phyloP scores from a whole-genome alignment of 2,329 filamentous ascomycete genomes.

The Sporothrix dimorphospora region DNA sequence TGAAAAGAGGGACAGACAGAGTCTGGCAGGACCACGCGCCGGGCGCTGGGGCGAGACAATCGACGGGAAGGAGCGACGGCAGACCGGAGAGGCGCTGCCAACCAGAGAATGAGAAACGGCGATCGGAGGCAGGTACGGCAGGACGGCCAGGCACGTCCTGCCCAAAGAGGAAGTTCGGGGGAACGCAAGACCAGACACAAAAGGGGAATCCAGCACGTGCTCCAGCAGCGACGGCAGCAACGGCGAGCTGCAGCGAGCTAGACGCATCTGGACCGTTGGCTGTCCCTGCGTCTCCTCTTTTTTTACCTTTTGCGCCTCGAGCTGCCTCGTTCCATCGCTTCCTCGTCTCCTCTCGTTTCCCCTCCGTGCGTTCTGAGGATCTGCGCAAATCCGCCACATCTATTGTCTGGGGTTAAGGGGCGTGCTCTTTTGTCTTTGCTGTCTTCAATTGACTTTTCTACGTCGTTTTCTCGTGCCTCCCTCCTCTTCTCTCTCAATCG shows the following conservation, averaged over 20 bases:
- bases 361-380: not conserved
- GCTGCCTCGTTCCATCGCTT: not conserved
- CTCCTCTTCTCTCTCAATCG: not conserved
- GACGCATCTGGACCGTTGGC: not conserved
- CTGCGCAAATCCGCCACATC: not conserved
- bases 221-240: not conserved
- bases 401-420: not conserved
- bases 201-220: slow-evolving; percentile 8
- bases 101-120: not conserved
- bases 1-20: not conserved
- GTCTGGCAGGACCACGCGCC: no score
- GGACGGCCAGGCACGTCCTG: not conserved
- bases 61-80: not conserved
- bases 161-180: not conserved
- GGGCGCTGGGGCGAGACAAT: no score
- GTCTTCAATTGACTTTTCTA: not conserved
- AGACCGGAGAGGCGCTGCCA: not conserved
- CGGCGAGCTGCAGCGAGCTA: not conserved
- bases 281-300: not conserved
- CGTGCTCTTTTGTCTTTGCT: not conserved
- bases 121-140: not conserved
- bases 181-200: not conserved
- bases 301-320: not conserved
- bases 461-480: not conserved
- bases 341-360: not conserved